These are phyloP conservation scores for Fusarium anthophilum DNA, from an alignment of 2,329 filamentous ascomycete species.

Conservation along the genomic window DNA sequence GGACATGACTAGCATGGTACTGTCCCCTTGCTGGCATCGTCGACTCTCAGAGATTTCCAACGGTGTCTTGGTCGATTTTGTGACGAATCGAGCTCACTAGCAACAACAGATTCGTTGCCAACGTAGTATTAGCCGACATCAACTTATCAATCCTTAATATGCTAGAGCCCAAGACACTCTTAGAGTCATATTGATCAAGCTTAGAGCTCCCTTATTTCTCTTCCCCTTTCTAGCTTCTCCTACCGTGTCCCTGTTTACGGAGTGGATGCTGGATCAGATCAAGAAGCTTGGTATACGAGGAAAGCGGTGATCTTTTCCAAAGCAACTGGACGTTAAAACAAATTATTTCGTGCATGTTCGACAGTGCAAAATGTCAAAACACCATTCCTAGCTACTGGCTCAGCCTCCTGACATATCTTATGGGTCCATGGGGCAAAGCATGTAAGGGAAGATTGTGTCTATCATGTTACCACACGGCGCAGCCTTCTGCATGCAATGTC, in stretches of 20 bases:
- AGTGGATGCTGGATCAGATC: not conserved
- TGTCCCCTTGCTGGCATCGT: not conserved
- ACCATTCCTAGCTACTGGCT: not conserved
- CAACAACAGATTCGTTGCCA: not conserved
- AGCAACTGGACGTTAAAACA: not conserved
- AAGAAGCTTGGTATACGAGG: not conserved
- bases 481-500: not conserved
- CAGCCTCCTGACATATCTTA: not conserved
- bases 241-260: not conserved
- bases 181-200: no score
- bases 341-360: not conserved
- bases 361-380: not conserved
- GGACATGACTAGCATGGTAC: not conserved
- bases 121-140: not conserved
- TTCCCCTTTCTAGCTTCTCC: not conserved
- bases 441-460: not conserved
- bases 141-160: not conserved
- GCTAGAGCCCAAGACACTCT: not conserved
- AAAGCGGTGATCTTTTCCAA: not conserved
- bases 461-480: not conserved
- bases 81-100: not conserved
- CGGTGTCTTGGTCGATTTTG: not conserved
- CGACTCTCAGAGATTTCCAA: not conserved
- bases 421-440: not conserved
- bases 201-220: not conserved